Evolutionary conservation across 192 early-diverging fungal genomes (phyloP), one percentile per base, ranked within the genome.

Genomic region (Borealophlyctis nickersoniae): DNA sequence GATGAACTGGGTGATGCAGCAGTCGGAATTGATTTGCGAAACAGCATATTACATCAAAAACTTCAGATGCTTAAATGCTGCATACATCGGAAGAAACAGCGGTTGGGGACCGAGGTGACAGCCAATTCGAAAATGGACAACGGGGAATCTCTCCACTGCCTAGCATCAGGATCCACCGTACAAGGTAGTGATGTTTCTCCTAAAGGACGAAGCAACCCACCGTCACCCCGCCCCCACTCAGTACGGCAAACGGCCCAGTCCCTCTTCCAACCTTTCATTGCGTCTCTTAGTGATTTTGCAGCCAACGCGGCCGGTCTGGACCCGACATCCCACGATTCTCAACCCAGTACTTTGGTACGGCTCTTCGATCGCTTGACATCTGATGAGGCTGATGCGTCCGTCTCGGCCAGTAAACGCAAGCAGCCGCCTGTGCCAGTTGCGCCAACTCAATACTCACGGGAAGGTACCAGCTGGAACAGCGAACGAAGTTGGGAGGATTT

Each of bases 41-140:
- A 67, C 36, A 60, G 24, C 14, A n/a, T 77, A 14, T 36, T 74
- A 16, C 49, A 67, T 45, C 76, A 77, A 54, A 77, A 77, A 36
- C 26, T 77, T 23, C 56, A 60, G 45, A 74, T 77, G 76, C 49
- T 77, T 9, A 70, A 70, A 29, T 74, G 62, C 58, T 77, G 76
- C 60, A 58, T 72, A 22, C 11, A 53, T 22, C 57, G 51, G 16
- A 29, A 62, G 34, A 51, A 56, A 0, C 45, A 53, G 28, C 33
- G n/a, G 35, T n/a, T n/a, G n/a, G n/a, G n/a, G n/a, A 63, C 57
- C 14, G 62, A 62, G 39, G 39, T 45, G 7, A 7, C 39, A 13
- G 39, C 39, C 9, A 45, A 45, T 7, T 13, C 9, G 7, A 19
- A 7, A 19, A 19, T 13, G 19, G 9, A 19, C 9, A 11, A 13